Conservation (phyloP, 768 basidiomycete species). For the Tricholoma flavovirens region DNA sequence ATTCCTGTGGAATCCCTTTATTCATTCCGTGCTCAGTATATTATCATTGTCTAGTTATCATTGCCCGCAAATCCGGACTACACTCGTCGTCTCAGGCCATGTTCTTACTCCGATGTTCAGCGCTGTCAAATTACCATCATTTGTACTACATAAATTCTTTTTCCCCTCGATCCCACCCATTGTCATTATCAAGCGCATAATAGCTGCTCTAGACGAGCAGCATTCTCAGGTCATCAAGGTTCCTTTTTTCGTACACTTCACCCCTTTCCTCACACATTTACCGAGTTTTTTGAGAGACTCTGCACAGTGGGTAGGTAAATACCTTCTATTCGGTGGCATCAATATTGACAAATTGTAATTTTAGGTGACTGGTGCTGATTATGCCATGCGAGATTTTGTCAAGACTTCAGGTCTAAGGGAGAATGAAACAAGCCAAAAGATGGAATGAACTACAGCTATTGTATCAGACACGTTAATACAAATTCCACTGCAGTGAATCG, state of each 20-base stretch:
- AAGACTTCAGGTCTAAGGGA: conserved; percentile 57
- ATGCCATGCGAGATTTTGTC: conserved; percentile 61
- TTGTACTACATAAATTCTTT: conserved; percentile 60
- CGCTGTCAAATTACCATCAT: conserved; percentile 42
- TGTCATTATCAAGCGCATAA: conserved; percentile 73
- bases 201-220: conserved; percentile 75
- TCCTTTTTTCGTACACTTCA: conserved; percentile 67
- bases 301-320: conserved; percentile 58
- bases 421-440: conserved; percentile 37
- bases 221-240: conserved; percentile 65
- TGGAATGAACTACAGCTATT: not conserved
- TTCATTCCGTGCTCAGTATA: not conserved
- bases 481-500: not conserved
- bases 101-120: conserved; percentile 77
- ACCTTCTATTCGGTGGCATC: not conserved
- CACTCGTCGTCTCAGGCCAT: conserved; percentile 78
- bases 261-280: conserved; percentile 47
- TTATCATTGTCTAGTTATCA: conserved; percentile 44
- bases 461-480: not conserved
- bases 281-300: conserved; percentile 76
- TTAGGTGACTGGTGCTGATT: conserved; percentile 65
- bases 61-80: conserved; percentile 78
- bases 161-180: conserved; percentile 71
- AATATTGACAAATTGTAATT: conserved; percentile 1
- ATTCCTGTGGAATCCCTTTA: conserved; percentile 7